Conservation (phyloP, 257 asterid genomes). For the Fraxinus americana region DNA sequence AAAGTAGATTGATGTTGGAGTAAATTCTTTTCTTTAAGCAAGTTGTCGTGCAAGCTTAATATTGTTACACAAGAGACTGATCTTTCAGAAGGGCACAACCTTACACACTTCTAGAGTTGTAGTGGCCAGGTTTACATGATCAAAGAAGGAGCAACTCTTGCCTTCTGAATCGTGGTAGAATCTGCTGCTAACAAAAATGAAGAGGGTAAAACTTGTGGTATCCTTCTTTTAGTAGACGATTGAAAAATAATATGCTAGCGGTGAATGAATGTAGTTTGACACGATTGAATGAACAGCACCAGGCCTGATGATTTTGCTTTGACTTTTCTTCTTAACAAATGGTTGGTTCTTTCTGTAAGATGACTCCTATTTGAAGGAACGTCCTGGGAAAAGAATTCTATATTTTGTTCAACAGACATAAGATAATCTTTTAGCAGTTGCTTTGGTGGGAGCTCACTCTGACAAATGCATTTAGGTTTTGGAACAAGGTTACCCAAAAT, state of each 20-base stretch:
- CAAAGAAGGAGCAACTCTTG: neutral
- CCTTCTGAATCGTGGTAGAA: neutral
- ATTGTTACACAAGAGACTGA: neutral
- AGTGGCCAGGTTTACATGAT: neutral
- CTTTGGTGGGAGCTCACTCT: no score
- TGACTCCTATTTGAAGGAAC: no score
- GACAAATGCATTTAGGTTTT: no score
- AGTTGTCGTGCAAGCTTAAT: neutral
- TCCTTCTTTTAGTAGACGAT: neutral
- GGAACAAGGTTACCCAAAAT: no score
- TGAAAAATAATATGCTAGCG: neutral
- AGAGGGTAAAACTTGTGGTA: neutral
- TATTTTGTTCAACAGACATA: no score
- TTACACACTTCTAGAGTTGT: neutral
- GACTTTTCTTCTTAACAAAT: neutral
- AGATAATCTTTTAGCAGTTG: no score
- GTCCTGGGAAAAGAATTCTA: no score
- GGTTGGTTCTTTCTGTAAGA: neutral
- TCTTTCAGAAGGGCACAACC: neutral
- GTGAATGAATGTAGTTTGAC: neutral
- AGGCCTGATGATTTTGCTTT: conserved; percentile 3
- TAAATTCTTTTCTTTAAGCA: neutral
- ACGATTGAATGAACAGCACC: neutral
- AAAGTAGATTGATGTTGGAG: neutral
- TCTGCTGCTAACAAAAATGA: neutral